Percentiles rank a stretch among this genome's conserved stretches.
phyloP scores from a whole-genome alignment of 164 flowering plant species.

The Chimonanthus praecox region DNA sequence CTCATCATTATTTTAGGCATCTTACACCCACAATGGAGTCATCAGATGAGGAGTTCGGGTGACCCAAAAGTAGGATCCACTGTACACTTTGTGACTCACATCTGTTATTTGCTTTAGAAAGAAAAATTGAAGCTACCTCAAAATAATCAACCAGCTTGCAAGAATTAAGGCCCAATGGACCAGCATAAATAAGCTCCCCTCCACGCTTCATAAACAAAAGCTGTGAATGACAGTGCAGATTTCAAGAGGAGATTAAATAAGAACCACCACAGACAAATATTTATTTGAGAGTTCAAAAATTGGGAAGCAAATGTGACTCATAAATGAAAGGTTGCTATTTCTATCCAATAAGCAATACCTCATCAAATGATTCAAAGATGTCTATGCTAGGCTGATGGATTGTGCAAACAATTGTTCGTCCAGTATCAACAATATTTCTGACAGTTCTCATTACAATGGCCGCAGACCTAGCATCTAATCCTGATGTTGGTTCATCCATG shows the following conservation, averaged over 20 bases:
- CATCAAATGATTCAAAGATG: conserved; percentile 98
- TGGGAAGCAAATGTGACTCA: not conserved
- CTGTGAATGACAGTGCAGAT: conserved; percentile 31
- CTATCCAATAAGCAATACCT: conserved; percentile 40
- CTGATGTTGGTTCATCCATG: conserved; percentile 99
- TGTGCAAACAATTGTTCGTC: conserved; percentile 97
- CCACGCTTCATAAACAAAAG: conserved; percentile 94
- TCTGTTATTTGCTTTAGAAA: not conserved
- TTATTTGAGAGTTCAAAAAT: not conserved
- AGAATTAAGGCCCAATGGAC: conserved; percentile 77
- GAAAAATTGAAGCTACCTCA: conserved; percentile 45
- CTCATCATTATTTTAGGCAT: no score
- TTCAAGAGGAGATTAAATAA: not conserved
- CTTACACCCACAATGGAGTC: not conserved
- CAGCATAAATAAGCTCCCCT: conserved; percentile 92
- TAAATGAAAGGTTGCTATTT: not conserved
- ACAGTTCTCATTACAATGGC: conserved; percentile 99
- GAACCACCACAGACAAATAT: not conserved
- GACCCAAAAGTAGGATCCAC: not conserved
- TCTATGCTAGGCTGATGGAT: conserved; percentile 99
- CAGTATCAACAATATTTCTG: conserved; percentile 94
- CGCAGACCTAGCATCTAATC: conserved; percentile 96
- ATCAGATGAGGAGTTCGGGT: not conserved
- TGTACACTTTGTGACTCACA: not conserved
- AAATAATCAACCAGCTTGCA: conserved; percentile 65